Evolutionary conservation across 768 basidiomycete species (phyloP), one percentile per base, ranked within the genome.

Genomic region (Hebeloma cylindrosporum): DNA sequence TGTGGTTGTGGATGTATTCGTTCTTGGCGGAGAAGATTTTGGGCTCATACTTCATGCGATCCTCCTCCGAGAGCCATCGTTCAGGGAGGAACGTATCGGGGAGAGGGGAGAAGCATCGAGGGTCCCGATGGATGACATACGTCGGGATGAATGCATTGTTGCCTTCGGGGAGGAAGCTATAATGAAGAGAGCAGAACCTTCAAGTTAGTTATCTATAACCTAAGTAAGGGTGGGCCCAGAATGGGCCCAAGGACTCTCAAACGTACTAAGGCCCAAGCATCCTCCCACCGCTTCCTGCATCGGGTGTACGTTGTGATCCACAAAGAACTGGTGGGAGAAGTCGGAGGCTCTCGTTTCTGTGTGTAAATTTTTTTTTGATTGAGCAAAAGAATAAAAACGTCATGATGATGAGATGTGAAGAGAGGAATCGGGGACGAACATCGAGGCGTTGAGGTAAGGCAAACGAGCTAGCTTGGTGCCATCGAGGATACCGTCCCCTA

Each of bases 11-110:
- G 21, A 58, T 47, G 23, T 43, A 46, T 33, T 55, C 40, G 20
- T 64, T 53, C 36, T 56, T 43, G 39, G 58, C 51, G 42, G 56
- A 53, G 60, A 68, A 71, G 7, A 67, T 45, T 11, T 45, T 54
- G n/a, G 69, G 68, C 45, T 68, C 66, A 7, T 69, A 54, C 16
- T 38, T 40, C 32, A 52, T 33, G 51, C 61, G 22, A 58, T 59
- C 31, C 32, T 47, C 23, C 48, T 51, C 50, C 53, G 61, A 20
- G 42, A 71, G 52, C 68, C 70, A 71, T 11, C 69, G 57, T 50
- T 72, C 69, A 1, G 69, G 71, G 13, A 68, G 44, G 56, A 72
- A 70, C 13, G 46, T 33, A 13, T 69, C 64, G 3, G 68, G 60
- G 10, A 56, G 54, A 7, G 69, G 64, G 33, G 60, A 62, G 50